Percentiles rank a stretch among this genome's conserved stretches.
These are phyloP conservation scores for Coniophora puteana DNA, from an alignment of 1,284 basidiomycete species.

Conservation along the genomic window DNA sequence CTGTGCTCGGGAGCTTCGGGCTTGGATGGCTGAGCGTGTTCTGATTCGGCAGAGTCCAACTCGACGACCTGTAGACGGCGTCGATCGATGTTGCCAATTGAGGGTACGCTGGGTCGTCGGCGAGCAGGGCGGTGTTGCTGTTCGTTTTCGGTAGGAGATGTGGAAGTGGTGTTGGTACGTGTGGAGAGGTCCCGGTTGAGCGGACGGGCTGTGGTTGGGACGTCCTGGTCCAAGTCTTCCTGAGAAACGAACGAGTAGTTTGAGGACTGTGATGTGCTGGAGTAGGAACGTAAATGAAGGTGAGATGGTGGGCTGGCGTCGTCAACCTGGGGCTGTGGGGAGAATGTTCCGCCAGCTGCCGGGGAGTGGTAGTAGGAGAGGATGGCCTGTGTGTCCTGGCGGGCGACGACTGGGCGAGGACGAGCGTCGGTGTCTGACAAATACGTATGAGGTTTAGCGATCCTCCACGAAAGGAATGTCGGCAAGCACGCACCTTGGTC, in stretches of 20 bases:
- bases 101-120: constrained; percentile 46
- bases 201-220: constrained; percentile 10
- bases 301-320: constrained; percentile 2
- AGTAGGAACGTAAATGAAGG: constrained; percentile 5
- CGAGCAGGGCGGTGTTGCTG: constrained; percentile 24
- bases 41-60: constrained; percentile 33
- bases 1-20: constrained; percentile 12
- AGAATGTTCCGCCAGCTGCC: constrained; percentile 16
- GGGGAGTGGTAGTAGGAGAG: constrained; percentile 34
- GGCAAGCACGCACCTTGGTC: no score
- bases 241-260: constrained; percentile 51
- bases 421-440: no score
- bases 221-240: constrained; percentile 26
- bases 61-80: constrained; percentile 65
- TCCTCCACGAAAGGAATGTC: no score
- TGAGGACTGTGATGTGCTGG: constrained; percentile 19
- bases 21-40: constrained; percentile 19
- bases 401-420: no score
- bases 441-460: no score
- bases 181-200: no score
- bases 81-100: constrained; percentile 58
- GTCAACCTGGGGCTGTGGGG: constrained; percentile 1
- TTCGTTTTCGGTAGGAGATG: constrained; percentile 17
- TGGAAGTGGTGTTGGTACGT: no score
- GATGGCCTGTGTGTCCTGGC: constrained; percentile 32